Evolutionary conservation across 495 filamentous ascomycete species (phyloP), one percentile per base, ranked within the genome.

Genomic region (Penicillium pancosmium): DNA sequence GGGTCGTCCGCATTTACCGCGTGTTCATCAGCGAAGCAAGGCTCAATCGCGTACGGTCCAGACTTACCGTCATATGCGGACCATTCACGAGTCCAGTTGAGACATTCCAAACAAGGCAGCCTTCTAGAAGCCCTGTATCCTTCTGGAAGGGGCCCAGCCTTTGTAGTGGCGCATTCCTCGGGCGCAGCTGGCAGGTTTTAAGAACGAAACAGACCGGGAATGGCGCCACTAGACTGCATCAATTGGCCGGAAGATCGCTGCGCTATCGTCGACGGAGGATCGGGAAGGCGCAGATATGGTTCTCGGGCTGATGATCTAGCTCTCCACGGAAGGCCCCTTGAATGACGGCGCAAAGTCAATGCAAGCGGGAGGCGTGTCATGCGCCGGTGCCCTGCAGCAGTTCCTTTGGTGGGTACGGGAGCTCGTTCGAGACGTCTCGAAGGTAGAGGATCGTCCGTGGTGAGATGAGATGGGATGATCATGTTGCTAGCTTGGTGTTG

Each of bases 221-320:
- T 25, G 10, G 23, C n/a, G 46, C 46, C 11, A 27, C 19, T 12
- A 5, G 5, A 4, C 21, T 46, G 41, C 41, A 12, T 25, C 49
- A 7, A 61, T 61, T 61, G 59, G 59, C 27, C 16, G 58, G 58
- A 13, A 27, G 23, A 55, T 44, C 47, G 46, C 23, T 51, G 46
- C 57, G 13, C 44, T 11, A 50, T 50, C 34, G n/a, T 40, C 43
- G 43, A 54, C 18, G 27, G 34, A 11, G 33, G 18, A 1, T 46
- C 50, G 50, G 56, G 41, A 21, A 49, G 50, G 41, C 41, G 34
- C 33, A 43, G 43, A 27, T 31, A 35, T 59, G 57, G 57, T 25
- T 23, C 40, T 44, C 36, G 41, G 48, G 8, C n/a, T 23, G 50
- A 38, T 52, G 35, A 19, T 41, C 51, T 11, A 36, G 36, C 27